These are phyloP conservation scores for Ophiostoma tasmaniense DNA, from an alignment of 2,329 filamentous ascomycete genomes.

Conservation along the genomic window DNA sequence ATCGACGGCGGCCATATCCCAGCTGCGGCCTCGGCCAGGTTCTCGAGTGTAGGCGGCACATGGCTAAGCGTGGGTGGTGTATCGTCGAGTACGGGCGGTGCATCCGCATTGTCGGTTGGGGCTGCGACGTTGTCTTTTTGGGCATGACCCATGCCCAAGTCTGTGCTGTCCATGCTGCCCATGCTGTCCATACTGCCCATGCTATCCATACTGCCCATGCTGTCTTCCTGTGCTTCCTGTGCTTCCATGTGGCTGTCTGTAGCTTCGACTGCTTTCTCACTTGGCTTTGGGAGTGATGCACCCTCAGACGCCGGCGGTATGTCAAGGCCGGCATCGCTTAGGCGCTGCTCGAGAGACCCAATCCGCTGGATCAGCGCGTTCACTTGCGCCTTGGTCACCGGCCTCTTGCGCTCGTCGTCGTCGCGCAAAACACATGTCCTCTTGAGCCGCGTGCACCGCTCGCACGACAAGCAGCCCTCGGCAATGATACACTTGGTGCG, in stretches of 20 bases:
- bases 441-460: slow-evolving; percentile 13
- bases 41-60: neutral
- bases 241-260: neutral
- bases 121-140: neutral
- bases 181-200: too few species aligned
- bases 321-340: slow-evolving; percentile 15
- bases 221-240: too few species aligned
- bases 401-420: slow-evolving; percentile 17
- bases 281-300: neutral
- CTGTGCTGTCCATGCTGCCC: too few species aligned
- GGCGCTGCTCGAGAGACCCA: slow-evolving; percentile 10
- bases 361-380: slow-evolving; percentile 14
- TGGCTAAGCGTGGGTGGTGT: neutral
- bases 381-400: slow-evolving; percentile 16
- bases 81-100: neutral
- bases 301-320: slow-evolving; percentile 7
- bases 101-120: neutral
- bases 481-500: slow-evolving; percentile 18
- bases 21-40: neutral
- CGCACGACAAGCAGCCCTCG: slow-evolving; percentile 13
- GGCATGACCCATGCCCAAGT: neutral
- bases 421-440: slow-evolving; percentile 16
- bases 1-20: neutral
- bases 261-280: neutral
- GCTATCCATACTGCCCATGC: too few species aligned